phyloP scores from a whole-genome alignment of 1,284 basidiomycete species.

The Fomitopsis betulina region DNA sequence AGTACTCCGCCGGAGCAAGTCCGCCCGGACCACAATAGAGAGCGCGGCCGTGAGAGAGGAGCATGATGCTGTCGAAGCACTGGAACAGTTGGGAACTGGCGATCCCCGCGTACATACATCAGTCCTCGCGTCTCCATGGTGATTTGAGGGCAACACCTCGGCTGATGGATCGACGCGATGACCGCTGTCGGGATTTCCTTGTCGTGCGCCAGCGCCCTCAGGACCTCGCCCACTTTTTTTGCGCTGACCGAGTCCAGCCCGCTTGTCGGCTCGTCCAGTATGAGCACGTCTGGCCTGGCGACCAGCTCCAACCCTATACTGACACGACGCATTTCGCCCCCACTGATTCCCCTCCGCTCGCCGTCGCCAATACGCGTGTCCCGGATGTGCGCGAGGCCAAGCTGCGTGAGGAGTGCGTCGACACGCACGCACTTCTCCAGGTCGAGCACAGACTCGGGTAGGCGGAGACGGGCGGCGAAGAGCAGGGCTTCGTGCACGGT shows the following conservation, averaged over 20 bases:
- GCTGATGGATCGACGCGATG: conserved; percentile 86
- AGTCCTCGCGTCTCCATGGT: neutral
- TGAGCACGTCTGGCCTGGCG: conserved; percentile 73
- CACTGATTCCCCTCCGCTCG: conserved; percentile 77
- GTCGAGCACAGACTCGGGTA: conserved; percentile 77
- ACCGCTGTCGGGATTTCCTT: conserved; percentile 68
- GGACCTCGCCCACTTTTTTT: conserved; percentile 69
- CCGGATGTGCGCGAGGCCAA: conserved; percentile 71
- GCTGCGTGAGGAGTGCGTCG: conserved; percentile 63
- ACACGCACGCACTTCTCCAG: conserved; percentile 67
- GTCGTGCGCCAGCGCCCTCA: conserved; percentile 72
- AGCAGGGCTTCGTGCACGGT: conserved; percentile 82
- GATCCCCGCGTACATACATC: neutral
- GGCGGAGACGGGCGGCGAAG: conserved; percentile 79
- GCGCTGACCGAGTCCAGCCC: conserved; percentile 86
- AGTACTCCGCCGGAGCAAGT: conserved; percentile 60
- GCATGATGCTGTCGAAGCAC: conserved; percentile 75
- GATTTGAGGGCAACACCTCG: conserved; percentile 43
- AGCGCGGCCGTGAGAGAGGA: conserved; percentile 76
- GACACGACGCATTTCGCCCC: conserved; percentile 82
- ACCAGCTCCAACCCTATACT: conserved; percentile 84
- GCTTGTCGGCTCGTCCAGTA: conserved; percentile 83
- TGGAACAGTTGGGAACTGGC: conserved; percentile 78
- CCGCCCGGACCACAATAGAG: conserved; percentile 78
- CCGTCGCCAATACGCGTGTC: conserved; percentile 78